Evolutionary conservation across 306 rosid species (phyloP).

Genomic region (Citrullus colocynthis): DNA sequence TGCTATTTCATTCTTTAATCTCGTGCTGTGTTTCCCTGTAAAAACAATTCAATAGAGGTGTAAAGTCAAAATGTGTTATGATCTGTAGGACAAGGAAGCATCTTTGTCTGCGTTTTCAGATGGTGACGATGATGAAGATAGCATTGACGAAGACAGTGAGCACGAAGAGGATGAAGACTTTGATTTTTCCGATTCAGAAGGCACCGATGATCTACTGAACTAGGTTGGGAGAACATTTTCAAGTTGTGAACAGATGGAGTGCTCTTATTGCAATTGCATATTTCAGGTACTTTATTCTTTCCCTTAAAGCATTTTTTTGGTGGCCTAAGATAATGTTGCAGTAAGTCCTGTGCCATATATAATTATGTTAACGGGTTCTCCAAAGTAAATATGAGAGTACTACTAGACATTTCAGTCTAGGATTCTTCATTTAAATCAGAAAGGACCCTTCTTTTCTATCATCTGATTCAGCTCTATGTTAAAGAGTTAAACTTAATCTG

Average conservation of each 20-base stretch:
- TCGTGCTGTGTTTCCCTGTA: background rate
- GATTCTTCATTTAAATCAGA: background rate
- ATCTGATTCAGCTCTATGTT: background rate
- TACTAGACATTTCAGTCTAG: background rate
- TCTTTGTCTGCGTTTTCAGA: slow-evolving; percentile 16
- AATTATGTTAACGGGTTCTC: background rate
- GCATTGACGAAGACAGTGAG: slow-evolving; percentile 10
- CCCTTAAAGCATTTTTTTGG: background rate
- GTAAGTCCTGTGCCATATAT: background rate
- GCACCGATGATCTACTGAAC: background rate
- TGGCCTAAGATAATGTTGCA: background rate
- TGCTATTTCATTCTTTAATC: background rate
- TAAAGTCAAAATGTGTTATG: background rate
- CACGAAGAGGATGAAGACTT: slow-evolving; percentile 13
- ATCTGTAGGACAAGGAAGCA: slow-evolving; percentile 39
- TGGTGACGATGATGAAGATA: slow-evolving; percentile 11
- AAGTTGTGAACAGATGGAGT: background rate
- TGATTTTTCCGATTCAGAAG: background rate
- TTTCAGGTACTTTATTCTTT: background rate
- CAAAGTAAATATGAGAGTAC: background rate
- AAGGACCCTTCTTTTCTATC: background rate
- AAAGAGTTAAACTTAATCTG: background rate
- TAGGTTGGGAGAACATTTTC: background rate
- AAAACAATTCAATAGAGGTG: background rate
- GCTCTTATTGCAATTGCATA: background rate